Percentiles rank a stretch among this genome's conserved stretches.
phyloP scores from a whole-genome alignment of 192 early-diverging fungal species.

The Dimargaris cristalligena region DNA sequence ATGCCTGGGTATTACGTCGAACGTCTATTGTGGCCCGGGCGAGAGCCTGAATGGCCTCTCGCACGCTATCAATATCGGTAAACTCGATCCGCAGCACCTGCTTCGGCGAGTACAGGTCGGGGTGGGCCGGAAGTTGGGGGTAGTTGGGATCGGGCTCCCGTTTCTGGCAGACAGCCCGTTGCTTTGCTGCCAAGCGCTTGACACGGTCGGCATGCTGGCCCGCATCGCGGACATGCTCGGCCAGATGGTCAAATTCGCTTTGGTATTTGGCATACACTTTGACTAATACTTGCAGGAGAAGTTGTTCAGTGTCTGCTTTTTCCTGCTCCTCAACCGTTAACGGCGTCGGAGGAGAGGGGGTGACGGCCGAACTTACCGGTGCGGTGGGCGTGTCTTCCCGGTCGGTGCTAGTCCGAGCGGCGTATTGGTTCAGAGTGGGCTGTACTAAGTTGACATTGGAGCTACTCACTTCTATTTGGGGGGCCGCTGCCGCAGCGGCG shows the following conservation, averaged over 20 bases:
- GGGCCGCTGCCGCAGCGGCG: background rate
- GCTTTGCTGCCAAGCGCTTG: background rate
- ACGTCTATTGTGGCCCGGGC: background rate
- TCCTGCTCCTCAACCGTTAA: background rate
- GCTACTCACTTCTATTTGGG: background rate
- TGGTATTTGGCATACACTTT: constrained; percentile 1
- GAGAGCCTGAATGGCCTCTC: background rate
- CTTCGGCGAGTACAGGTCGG: background rate
- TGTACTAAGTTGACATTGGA: background rate
- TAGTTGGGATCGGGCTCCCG: no score
- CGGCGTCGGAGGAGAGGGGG: background rate
- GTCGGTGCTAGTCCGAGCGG: background rate
- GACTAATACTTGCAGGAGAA: background rate
- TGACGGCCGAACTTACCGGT: background rate
- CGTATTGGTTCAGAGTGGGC: background rate
- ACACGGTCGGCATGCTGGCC: no score
- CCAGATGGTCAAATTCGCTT: background rate
- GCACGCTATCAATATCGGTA: background rate
- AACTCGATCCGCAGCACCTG: background rate
- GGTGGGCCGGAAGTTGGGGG: no score
- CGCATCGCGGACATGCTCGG: background rate
- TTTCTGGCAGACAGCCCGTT: background rate
- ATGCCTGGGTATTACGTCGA: background rate
- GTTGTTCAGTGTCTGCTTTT: background rate
- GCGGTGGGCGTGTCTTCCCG: background rate